Evolutionary conservation across 2,329 filamentous ascomycete species (phyloP), one percentile per base, ranked within the genome.

Genomic region (Ceratocystis papillata): DNA sequence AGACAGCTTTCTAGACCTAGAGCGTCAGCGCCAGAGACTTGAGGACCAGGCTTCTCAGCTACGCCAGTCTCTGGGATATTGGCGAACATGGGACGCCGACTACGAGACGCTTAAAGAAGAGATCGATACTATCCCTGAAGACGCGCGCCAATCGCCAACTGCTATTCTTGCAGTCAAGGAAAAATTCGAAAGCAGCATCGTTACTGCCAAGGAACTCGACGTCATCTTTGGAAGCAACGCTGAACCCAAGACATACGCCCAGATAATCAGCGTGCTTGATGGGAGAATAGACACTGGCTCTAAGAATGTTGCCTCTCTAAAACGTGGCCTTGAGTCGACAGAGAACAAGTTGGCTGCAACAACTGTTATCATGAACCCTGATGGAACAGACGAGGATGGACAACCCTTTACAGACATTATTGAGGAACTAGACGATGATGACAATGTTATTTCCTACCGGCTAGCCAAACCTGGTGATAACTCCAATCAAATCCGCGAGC

Each of bases 81-180:
- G 93, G 93, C 88, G 89, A 69, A 87, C 86, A 65, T 95, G 89
- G 83, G 92, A 96, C 74, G 85, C 88, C 61, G 93, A 97, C 74
- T 97, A 97, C 75, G 90, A 96, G 73, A 84, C 87, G 28, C 80
- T 97, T 69, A 91, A 89, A 73, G 90, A 95, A 73, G 90, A 95
- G 72, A 82, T 97, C 37, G 76, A 84, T 64, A 79, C 77, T 3
- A 73, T 87, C 30, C 74, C 79, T 45, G 74, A 78, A 53, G 76
- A 78, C 63, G 75, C 81, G 65, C 75, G 77, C 37, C 62, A 45
- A 22, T 60, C 37, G 25, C 70, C 10, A 66, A 76, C 82, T 20
- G 81, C 85, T 33, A 80, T 91, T 33, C 77, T 81, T 6, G 76
- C 76, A 37, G 81, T 87, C 59, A 82, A 83, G 57, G 76, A 79